These are phyloP conservation scores for Thielaviopsis euricoi DNA, from an alignment of 2,329 filamentous ascomycete species.

Conservation along the genomic window DNA sequence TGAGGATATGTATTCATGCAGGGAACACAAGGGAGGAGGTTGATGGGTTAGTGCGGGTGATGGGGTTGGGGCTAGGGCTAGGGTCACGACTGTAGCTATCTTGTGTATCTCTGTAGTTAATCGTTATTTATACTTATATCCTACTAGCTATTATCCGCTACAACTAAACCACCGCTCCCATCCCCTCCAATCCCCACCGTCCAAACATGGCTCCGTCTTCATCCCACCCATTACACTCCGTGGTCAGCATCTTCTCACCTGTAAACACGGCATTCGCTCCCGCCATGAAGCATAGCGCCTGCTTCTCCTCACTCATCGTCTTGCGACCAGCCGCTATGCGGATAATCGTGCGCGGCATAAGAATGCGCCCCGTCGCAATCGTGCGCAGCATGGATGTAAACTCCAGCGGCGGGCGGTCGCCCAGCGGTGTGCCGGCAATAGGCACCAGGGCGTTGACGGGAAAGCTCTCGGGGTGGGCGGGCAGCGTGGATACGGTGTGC, in stretches of 20 bases:
- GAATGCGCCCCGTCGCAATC: slow-evolving; percentile 64
- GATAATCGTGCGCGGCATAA: slow-evolving; percentile 77
- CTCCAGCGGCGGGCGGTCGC: slow-evolving; percentile 52
- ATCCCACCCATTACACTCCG: slow-evolving; percentile 80
- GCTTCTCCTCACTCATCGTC: slow-evolving; percentile 74
- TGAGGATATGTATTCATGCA: slow-evolving; percentile 52
- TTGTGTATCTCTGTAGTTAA: no score
- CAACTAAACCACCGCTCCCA: slow-evolving; percentile 29
- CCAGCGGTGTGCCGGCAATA: slow-evolving; percentile 77
- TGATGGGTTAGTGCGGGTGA: slow-evolving; percentile 30
- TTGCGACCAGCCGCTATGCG: slow-evolving; percentile 72
- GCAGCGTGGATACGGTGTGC: slow-evolving; percentile 66
- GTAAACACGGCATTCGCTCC: slow-evolving; percentile 92
- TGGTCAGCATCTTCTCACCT: slow-evolving; percentile 90
- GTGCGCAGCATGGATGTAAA: slow-evolving; percentile 70
- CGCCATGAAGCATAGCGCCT: slow-evolving; percentile 76
- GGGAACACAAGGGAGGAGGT: slow-evolving; percentile 44
- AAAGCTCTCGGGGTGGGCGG: slow-evolving; percentile 74
- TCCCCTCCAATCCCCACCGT: slow-evolving; percentile 65
- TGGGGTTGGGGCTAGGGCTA: slow-evolving; percentile 22
- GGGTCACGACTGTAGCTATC: no score
- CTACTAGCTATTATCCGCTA: no score
- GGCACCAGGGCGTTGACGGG: slow-evolving; percentile 83
- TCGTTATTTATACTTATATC: no score
- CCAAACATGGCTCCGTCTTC: slow-evolving; percentile 75